Evolutionary conservation across 1,284 basidiomycete species (phyloP), one percentile per base, ranked within the genome.

Genomic region (Trametes hirsuta): DNA sequence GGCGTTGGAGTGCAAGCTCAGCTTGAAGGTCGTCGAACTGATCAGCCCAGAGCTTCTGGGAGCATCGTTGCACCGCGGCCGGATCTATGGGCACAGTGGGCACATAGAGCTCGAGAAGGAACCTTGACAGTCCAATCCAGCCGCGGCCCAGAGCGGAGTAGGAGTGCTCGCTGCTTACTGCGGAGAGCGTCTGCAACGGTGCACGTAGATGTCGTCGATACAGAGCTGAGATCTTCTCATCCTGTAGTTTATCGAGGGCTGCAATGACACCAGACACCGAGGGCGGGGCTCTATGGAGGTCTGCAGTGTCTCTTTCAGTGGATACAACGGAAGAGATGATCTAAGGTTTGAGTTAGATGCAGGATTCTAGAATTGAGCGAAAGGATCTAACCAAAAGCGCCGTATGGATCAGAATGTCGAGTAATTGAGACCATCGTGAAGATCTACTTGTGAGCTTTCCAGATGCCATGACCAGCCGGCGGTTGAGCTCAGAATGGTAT

Each of bases 81-180:
- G 97, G 97, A 72, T 99, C 97, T 54, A 98, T 77, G 1, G 96
- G 94, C 4, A 88, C 78, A 69, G 94, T 85, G 0, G 97, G 95
- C 48, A 98, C 81, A 71, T 91, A 92, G n/a, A 97, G 80, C 1
- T 86, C 78, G 15, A 94, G 71, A 34, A 93, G 73, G 53, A 84
- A 68, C 34, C 79, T 78, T 47, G 87, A 84, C 30, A 93, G 71
- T 0, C 80, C 82, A 44, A 95, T 77, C 87, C 89, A 97, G 47
- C 76, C 84, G 55, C 74, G 71, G 5, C 88, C 91, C 12, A 90
- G 67, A 1, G 51, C 35, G 4, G 22, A 37, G 51, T 56, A 65
- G 0, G 56, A 58, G 11, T 30, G 39, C 2, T 36, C 22, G 48
- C 50, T 25, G 14, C 30, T 44, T 22, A 36, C 35, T 30, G n/a